Conservation (phyloP, 2,329 filamentous ascomycete genomes). For the Alternaria sp. region DNA sequence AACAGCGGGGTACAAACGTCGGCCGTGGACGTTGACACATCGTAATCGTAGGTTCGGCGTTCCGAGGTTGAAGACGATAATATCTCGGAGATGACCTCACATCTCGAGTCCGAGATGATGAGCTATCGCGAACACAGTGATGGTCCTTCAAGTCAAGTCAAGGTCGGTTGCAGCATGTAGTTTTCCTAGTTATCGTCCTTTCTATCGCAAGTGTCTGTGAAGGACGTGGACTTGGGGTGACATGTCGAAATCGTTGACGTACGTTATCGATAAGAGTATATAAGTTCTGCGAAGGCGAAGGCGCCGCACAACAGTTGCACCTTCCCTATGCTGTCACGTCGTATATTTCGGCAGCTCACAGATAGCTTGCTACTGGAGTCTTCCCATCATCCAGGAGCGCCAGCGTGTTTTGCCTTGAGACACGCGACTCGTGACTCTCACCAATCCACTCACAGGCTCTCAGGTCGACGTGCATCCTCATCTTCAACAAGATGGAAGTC, state of each 20-base stretch:
- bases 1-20: conserved; percentile 25
- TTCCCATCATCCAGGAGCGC: not conserved
- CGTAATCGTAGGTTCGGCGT: conserved; percentile 6
- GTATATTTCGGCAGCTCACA: conserved; percentile 45
- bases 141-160: not conserved
- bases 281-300: not conserved
- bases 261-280: conserved; percentile 15
- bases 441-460: conserved; percentile 4
- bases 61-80: conserved; percentile 37
- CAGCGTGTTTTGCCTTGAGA: conserved; percentile 21
- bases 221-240: not conserved
- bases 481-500: conserved; percentile 83
- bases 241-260: not conserved
- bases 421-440: conserved; percentile 15
- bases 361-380: conserved; percentile 40
- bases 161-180: not conserved
- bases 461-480: conserved; percentile 36
- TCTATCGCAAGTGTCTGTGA: not conserved
- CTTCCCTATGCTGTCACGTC: conserved; percentile 46
- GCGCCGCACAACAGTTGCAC: conserved; percentile 7
- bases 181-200: not conserved
- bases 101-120: not conserved
- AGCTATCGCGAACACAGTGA: conserved; percentile 72
- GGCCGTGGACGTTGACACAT: conserved; percentile 24
- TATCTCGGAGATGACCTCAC: conserved; percentile 23